Evolutionary conservation across 495 filamentous ascomycete genomes (phyloP), one percentile per base, ranked within the genome.

Genomic region (Jackrogersella multiformis): DNA sequence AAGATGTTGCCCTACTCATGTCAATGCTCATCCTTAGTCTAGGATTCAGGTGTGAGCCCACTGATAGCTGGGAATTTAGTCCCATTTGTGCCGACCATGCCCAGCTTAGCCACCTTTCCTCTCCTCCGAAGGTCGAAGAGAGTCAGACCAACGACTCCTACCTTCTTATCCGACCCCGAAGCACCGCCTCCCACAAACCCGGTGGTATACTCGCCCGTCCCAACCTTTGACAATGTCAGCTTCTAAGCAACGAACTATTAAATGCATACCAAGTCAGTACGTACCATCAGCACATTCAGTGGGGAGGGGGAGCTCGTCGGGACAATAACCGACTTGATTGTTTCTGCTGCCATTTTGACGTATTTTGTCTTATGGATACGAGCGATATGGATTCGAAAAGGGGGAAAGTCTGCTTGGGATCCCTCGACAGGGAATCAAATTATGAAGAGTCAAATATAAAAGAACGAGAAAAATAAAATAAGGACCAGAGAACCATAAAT

Each of bases 191-290:
- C 91, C 65, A 93, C 91, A 70, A 92, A 95, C 35, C 92, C 92
- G 44, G 94, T 97, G 64, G 94, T 97, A 85, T 97, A 97, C 80
- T 97, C 93, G 58, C 94, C 92, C n/a, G 91, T 94, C 23, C 92
- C 92, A 34, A 96, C 86, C 89, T 91, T 67, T 21, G 13, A 24
- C 5, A 63, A 42, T 30, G 30, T 73, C 57, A 65, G 66, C 73
- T 48, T 70, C 56, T 8, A 67, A 63, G 38, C 2, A 35, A 15
- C 7, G 26, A 10, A 44, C n/a, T n/a, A n/a, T n/a, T n/a, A n/a
- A n/a, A n/a, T n/a, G n/a, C n/a, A n/a, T n/a, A n/a, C n/a, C n/a
- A n/a, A n/a, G n/a, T n/a, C n/a, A 7, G 26, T 30, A 68, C 81
- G 69, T 77, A 91, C 91, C 93, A 96, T 97, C 76, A 94, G 85